These are phyloP conservation scores for Phytophthora quininea DNA, from an alignment of 352 stramenopile species.

Conservation along the genomic window DNA sequence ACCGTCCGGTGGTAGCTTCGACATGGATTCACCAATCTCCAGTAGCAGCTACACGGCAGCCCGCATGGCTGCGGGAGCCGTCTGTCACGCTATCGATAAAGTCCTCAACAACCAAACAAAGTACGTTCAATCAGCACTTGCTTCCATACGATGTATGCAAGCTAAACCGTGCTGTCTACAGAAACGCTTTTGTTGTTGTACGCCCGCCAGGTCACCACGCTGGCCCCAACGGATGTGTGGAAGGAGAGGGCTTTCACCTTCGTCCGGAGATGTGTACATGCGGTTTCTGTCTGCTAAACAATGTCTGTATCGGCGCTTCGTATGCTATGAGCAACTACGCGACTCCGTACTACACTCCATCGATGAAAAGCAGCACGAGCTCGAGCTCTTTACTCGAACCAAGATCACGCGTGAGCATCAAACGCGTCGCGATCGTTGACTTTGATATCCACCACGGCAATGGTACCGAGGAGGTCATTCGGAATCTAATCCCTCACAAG, in stretches of 20 bases:
- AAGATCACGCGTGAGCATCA: conserved; percentile 26
- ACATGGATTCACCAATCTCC: conserved; percentile 73
- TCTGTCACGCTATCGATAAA: conserved; percentile 72
- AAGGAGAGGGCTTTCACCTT: conserved; percentile 55
- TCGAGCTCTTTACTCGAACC: conserved; percentile 9
- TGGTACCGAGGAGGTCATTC: conserved; percentile 69
- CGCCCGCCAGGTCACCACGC: conserved; percentile 66
- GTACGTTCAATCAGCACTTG: conserved; percentile 30
- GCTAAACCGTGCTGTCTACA: conserved; percentile 14
- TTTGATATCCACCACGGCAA: conserved; percentile 79
- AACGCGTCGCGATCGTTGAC: conserved; percentile 66
- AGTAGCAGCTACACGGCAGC: conserved; percentile 62
- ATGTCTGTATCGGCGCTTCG: conserved; percentile 67
- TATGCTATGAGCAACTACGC: conserved; percentile 63
- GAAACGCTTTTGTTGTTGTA: conserved; percentile 68
- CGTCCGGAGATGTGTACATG: conserved; percentile 67
- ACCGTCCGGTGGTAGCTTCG: conserved; percentile 55
- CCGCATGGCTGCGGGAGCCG: conserved; percentile 57
- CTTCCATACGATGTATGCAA: not conserved
- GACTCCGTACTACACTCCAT: conserved; percentile 41
- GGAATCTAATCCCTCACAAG: conserved; percentile 66
- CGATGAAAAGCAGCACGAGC: not conserved
- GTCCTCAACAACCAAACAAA: conserved; percentile 58
- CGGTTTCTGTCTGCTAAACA: conserved; percentile 74
- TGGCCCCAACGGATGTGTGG: conserved; percentile 64